Evolutionary conservation across 2,329 filamentous ascomycete species (phyloP), one percentile per base, ranked within the genome.

Genomic region (Davidsoniella australis): DNA sequence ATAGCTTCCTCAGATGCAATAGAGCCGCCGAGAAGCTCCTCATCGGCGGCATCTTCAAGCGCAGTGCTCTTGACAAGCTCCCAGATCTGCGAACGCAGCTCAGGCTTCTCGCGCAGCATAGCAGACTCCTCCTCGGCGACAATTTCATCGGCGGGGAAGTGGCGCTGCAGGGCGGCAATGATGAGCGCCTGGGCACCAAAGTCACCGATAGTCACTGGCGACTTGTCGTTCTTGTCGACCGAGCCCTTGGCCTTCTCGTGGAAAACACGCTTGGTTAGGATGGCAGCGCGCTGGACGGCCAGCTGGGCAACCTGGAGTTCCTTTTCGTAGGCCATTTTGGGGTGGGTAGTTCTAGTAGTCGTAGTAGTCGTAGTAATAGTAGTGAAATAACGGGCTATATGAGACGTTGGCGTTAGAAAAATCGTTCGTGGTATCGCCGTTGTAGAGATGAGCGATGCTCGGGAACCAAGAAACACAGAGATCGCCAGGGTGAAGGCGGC

Each of bases 141-240:
- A 55, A 98, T 84, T 63, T 85, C 82, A 61, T 98, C 91, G 36
- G 78, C 62, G 16, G 91, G 91, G 69, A 98, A 98, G 66, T 83
- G 85, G 66, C 85, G 77, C 65, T 81, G 80, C 57, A 98, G 80
- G 24, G 89, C 89, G 51, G 80, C 75, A 61, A 96, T 94, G 66
- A 98, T 94, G 56, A 98, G 77, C 29, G 91, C 88, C 69, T 98
- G 91, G 37, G 91, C 93, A 60, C 91, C 91, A 64, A 94, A 96
- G 68, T 98, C 91, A 63, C 89, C 91, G 58, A 96, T 91, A 16
- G 91, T 98, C 59, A 98, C 91, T 56, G 91, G 91, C 8, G 88
- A 94, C 62, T 85, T 86, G 72, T 98, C 91, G 65, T 85, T 82
- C 70, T 98, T 98, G 63, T 82, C 83, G 26, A 55, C 54, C 42